These are phyloP conservation scores for Tetragonia tetragonoides DNA, from an alignment of 148 eudicot species.

Conservation along the genomic window DNA sequence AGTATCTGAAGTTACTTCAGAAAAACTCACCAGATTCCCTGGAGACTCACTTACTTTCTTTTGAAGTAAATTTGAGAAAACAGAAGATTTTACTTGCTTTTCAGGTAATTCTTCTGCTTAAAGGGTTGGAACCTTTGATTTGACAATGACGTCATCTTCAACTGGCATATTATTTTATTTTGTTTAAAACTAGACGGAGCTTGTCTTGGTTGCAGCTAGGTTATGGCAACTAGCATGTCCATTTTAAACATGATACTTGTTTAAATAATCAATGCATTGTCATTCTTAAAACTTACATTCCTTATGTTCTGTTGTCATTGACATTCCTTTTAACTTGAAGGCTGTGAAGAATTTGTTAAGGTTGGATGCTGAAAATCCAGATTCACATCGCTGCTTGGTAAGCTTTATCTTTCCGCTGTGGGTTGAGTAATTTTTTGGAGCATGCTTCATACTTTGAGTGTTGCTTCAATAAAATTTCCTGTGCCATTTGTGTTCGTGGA, in stretches of 20 bases:
- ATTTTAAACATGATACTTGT: neutral
- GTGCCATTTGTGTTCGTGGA: neutral
- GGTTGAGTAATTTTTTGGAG: neutral
- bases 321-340: slow-evolving; percentile 34
- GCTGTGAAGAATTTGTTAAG: slow-evolving; percentile 82
- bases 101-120: slow-evolving; percentile 50
- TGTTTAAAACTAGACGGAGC: neutral
- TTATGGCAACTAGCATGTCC: neutral
- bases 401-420: slow-evolving; percentile 4
- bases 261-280: neutral
- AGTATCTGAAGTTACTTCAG: slow-evolving; percentile 88
- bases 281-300: neutral
- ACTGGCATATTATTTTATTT: neutral
- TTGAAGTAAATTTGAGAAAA: slow-evolving; percentile 92
- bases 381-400: slow-evolving; percentile 94
- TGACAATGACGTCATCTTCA: neutral
- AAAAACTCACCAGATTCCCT: slow-evolving; percentile 76
- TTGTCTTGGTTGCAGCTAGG: neutral
- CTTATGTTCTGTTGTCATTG: neutral
- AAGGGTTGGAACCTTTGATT: neutral
- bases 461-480: neutral
- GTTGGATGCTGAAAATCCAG: slow-evolving; percentile 83
- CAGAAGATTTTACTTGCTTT: slow-evolving; percentile 78
- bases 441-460: neutral
- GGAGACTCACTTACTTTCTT: slow-evolving; percentile 85